Evolutionary conservation across 2,329 filamentous ascomycete genomes (phyloP), one percentile per base, ranked within the genome.

Genomic region (Leptosphaerulina australis): DNA sequence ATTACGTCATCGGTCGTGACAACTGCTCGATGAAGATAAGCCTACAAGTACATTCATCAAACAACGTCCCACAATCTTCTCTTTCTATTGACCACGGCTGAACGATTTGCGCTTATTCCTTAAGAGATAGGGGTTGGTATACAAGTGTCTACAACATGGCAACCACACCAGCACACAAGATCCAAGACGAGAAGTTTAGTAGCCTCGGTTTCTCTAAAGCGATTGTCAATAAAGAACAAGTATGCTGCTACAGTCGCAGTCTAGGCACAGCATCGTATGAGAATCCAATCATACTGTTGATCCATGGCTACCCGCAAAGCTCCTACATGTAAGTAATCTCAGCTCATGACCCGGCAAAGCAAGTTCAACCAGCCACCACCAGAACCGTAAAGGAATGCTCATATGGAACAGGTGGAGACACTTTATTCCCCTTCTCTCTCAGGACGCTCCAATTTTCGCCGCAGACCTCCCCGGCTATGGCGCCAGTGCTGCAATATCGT

Each of bases 391-490:
- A 7, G 6, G 12, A 35, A 21, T 11, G 15, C 8, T 10, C 18
- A 14, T 12, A 35, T 33, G 14, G 26, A 15, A 17, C 12, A 69
- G 68, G 58, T 70, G 67, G 67, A 62, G 68, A 5, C 66, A 70
- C 31, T 26, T 71, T 2, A 63, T 72, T n/a, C 62, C 64, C 1
- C 58, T 67, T 2, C 62, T 72, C 3, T 62, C 67, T 9, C 17
- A 56, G 9, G 36, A 59, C 2, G 50, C 61, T 5, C 66, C 68
- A 2, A 53, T 72, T 28, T 71, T 70, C 39, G 56, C 55, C 3
- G 57, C 68, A 1, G 68, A 72, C 33, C 61, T 71, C 1, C 67
- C 68, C 8, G 68, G 68, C 37, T 70, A 72, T 36, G 68, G 69
- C 11, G 56, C 55, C 21, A 68, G 63, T 34, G 53, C 60, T 3